phyloP scores from a whole-genome alignment of 768 basidiomycete genomes.

The Candolleomyces aberdarensis region DNA sequence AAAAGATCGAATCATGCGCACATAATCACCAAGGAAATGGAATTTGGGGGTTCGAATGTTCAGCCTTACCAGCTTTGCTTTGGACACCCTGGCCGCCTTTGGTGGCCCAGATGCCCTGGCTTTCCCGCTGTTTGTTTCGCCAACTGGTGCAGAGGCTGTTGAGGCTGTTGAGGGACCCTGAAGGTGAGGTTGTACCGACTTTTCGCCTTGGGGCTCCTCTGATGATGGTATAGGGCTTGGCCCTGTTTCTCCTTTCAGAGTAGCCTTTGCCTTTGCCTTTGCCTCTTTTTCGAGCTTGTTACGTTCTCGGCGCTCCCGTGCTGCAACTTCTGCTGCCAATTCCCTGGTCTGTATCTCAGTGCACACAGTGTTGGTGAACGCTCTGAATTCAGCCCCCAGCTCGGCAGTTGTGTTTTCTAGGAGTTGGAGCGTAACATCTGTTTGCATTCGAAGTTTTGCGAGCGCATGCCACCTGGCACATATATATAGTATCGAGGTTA shows the following conservation, averaged over 20 bases:
- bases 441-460: slow-evolving; percentile 31
- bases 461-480: slow-evolving; percentile 32
- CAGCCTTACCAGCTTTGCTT: not conserved
- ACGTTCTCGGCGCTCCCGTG: slow-evolving; percentile 18
- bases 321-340: slow-evolving; percentile 34
- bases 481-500: slow-evolving; percentile 14
- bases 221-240: too few species aligned
- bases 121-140: not conserved
- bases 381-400: slow-evolving; percentile 26
- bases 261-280: too few species aligned
- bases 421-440: slow-evolving; percentile 18
- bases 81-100: not conserved
- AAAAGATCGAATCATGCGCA: not conserved
- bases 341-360: slow-evolving; percentile 27
- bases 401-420: slow-evolving; percentile 23
- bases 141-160: too few species aligned
- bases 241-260: too few species aligned
- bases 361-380: slow-evolving; percentile 28
- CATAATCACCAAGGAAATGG: slow-evolving; percentile 7
- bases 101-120: not conserved
- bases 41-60: slow-evolving; percentile 4
- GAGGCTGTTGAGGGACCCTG: too few species aligned
- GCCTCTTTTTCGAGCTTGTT: not conserved
- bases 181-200: too few species aligned
- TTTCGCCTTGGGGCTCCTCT: too few species aligned